Conservation (phyloP, 345 rosid genomes). For the Cardamine chenopodiifolia region DNA sequence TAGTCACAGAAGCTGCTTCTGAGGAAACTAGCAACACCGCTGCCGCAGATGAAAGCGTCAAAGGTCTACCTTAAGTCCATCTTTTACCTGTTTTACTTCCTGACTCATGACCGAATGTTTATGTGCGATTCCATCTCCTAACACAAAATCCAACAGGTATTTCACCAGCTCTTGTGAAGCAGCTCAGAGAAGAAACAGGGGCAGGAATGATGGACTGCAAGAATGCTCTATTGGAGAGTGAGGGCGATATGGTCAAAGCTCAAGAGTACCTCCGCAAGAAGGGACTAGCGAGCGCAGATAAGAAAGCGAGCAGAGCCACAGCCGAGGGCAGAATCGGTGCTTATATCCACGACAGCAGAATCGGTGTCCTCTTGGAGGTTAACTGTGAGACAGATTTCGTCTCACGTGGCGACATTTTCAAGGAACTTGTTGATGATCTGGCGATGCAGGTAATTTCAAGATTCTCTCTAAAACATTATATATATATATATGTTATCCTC, state of each 20-base stretch:
- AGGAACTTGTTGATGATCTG: conserved; percentile 87
- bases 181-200: conserved; percentile 95
- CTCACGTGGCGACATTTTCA: conserved; percentile 91
- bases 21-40: conserved; percentile 42
- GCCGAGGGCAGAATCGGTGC: conserved; percentile 96
- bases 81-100: conserved; percentile 15
- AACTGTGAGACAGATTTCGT: conserved; percentile 97
- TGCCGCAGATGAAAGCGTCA: conserved; percentile 45
- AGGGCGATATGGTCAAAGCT: conserved; percentile 84
- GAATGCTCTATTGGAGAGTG: conserved; percentile 79
- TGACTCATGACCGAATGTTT: conserved; percentile 11
- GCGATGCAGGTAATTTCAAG: conserved; percentile 67
- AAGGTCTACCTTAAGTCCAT: conserved; percentile 49
- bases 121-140: conserved; percentile 1
- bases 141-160: conserved; percentile 50
- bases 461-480: not conserved
- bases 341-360: conserved; percentile 94
- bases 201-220: conserved; percentile 99
- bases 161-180: conserved; percentile 90
- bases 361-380: conserved; percentile 89
- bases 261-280: conserved; percentile 92
- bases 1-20: conserved; percentile 43
- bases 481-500: no score
- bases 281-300: conserved; percentile 92
- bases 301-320: conserved; percentile 86